Evolutionary conservation across 2,329 filamentous ascomycete species (phyloP), one percentile per base, ranked within the genome.

Genomic region (Fusarium sp.): DNA sequence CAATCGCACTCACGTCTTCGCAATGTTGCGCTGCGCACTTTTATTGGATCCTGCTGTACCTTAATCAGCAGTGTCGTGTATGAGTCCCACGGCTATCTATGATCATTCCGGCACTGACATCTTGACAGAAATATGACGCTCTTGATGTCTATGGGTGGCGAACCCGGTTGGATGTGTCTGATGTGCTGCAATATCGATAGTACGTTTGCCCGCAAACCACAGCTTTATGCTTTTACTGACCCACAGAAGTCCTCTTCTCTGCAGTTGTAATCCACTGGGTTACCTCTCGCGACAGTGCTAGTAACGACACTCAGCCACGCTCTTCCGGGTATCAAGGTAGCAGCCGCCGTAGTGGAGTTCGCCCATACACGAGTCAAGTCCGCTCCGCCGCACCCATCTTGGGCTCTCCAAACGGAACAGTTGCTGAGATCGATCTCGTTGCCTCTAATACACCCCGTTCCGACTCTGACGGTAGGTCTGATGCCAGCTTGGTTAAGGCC

Each of bases 171-270:
- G 87, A 82, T 91, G 4, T 91, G 88, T 68, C 81, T 91, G 10
- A 87, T 89, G 79, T 88, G 86, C 71, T 91, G 88, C 73, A 90
- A 90, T 72, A 82, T 83, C 63, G 88, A 91, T 73, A 84, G 87
- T 88, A 75, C 72, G 82, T 50, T 38, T 15, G 10, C 19, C n/a
- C 14, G n/a, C 19, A 19, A n/a, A 17, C 17, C 21, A 10, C 50
- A 34, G 42, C 44, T 10, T 36, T 11, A 17, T 24, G 7, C 11
- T 8, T 26, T 10, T 9, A 11, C 24, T 44, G 13, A 50, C 10
- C 19, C 8, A 14, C 14, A 5, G 8, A 15, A 87, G 86, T 89
- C n/a, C 80, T 89, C 26, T 88, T 89, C 76, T 87, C 84, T 28
- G 84, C 85, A 21, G 69, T 87, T 5, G 84, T 89, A 17, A 83